These are phyloP conservation scores for Cymbidium sinense DNA, from an alignment of 106 monocot species.

Conservation along the genomic window DNA sequence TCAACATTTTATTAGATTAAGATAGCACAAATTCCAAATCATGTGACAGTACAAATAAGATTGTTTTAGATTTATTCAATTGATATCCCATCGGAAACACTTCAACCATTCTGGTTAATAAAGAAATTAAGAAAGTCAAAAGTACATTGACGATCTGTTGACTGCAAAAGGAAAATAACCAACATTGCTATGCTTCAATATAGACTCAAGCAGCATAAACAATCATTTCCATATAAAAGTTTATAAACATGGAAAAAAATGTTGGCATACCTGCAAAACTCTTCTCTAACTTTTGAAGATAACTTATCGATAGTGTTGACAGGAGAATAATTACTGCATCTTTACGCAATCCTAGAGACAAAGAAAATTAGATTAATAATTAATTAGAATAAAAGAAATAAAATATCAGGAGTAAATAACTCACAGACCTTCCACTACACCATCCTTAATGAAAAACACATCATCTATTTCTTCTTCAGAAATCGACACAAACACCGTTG, in stretches of 20 bases:
- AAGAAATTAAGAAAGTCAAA: not conserved
- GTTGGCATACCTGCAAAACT: slow-evolving; percentile 32
- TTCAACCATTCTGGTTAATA: not conserved
- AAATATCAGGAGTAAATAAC: not conserved
- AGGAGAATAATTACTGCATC: slow-evolving; percentile 52
- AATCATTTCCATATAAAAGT: not conserved
- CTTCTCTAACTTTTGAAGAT: slow-evolving; percentile 44
- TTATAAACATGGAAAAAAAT: not conserved
- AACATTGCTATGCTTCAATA: not conserved
- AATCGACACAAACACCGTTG: slow-evolving; percentile 34
- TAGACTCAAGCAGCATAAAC: not conserved
- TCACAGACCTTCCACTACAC: slow-evolving; percentile 30
- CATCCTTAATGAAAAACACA: slow-evolving; percentile 19
- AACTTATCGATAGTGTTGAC: slow-evolving; percentile 38
- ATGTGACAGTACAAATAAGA: not conserved
- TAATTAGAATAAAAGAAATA: not conserved
- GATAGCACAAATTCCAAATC: not conserved
- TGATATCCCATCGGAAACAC: not conserved
- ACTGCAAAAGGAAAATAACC: not conserved
- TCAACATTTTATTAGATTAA: not conserved
- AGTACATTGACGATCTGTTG: not conserved
- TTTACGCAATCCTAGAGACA: slow-evolving; percentile 36
- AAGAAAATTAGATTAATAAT: not conserved
- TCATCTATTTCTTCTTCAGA: slow-evolving; percentile 17
- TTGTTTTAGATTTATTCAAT: not conserved